A percentile compares a stretch with the other conserved stretches of the same genome.
phyloP scores from a whole-genome alignment of 2,329 filamentous ascomycete species.

The Venturia nashicola region DNA sequence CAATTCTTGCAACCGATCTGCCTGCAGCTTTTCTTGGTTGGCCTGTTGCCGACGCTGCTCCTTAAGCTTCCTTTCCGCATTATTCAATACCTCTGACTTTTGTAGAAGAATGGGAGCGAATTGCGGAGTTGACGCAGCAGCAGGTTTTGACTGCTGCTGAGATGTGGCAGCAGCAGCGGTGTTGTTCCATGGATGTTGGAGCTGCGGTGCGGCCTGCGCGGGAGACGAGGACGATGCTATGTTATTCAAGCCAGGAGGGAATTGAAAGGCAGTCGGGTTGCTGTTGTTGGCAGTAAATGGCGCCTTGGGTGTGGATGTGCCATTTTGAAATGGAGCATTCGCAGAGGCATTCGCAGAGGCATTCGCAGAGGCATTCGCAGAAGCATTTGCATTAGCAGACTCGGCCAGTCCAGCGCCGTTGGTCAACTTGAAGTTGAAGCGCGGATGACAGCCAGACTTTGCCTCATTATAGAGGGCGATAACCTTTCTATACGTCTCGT shows the following conservation, averaged over 20 bases:
- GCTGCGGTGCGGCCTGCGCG: conserved; percentile 14
- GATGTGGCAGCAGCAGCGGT: not conserved
- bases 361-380: not conserved
- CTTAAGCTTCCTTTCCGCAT: conserved; percentile 68
- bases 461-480: not conserved
- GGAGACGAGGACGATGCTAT: conserved; percentile 11
- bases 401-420: not conserved
- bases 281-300: not conserved
- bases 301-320: not conserved
- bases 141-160: conserved; percentile 19
- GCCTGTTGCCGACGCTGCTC: conserved; percentile 1
- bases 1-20: conserved; percentile 3
- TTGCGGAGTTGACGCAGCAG: conserved; percentile 36
- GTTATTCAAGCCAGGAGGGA: not conserved
- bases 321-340: not conserved
- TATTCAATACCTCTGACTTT: conserved; percentile 75
- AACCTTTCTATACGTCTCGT: conserved; percentile 1
- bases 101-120: conserved; percentile 75
- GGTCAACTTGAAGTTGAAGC: not conserved
- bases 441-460: not conserved
- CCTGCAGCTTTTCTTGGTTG: not conserved
- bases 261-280: not conserved
- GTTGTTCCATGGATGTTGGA: not conserved
- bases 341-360: not conserved
- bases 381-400: not conserved